Percentiles rank a stretch among this genome's conserved stretches.
Conservation (phyloP, 768 basidiomycete genomes). For the Mrakia hoshinonis region DNA sequence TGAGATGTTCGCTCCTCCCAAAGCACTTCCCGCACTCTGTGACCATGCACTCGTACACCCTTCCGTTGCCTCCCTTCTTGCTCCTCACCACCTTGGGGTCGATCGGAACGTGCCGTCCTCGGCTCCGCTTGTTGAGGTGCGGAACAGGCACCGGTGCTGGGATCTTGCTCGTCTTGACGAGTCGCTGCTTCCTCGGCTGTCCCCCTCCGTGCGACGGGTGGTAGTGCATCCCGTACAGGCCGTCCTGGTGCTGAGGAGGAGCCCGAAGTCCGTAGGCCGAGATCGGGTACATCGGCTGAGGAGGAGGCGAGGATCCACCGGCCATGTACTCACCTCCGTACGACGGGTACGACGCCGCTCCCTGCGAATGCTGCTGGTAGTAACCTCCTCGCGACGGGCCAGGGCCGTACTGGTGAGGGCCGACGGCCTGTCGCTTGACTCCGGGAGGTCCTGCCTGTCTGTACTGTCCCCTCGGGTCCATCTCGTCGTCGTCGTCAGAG, state of each 20-base stretch:
- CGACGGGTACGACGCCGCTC: neutral
- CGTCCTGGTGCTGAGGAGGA: neutral
- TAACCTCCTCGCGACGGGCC: neutral
- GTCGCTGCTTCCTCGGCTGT: slow-evolving; percentile 1
- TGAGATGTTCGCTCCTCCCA: slow-evolving; percentile 78
- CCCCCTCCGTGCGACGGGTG: neutral
- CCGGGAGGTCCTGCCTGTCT: no score
- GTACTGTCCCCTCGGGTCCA: no score
- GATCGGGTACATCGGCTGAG: neutral
- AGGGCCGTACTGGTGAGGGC: neutral
- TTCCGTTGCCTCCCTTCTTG: slow-evolving; percentile 31
- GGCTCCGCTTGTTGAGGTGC: slow-evolving; percentile 69
- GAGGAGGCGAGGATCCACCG: slow-evolving; percentile 4
- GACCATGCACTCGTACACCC: slow-evolving; percentile 66
- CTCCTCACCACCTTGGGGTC: slow-evolving; percentile 19
- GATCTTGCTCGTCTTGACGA: slow-evolving; percentile 24
- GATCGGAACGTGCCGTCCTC: slow-evolving; percentile 63
- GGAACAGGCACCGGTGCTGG: slow-evolving; percentile 58
- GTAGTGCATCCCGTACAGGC: no score
- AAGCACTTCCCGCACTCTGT: slow-evolving; percentile 81
- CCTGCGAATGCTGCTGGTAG: neutral
- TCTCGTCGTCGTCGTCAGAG: slow-evolving; percentile 6
- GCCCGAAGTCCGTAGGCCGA: slow-evolving; percentile 14
- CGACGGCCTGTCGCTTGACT: no score
- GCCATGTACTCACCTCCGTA: neutral